Evolutionary conservation across 1,284 basidiomycete species (phyloP).

Genomic region (Cryptococcus maquisensis): DNA sequence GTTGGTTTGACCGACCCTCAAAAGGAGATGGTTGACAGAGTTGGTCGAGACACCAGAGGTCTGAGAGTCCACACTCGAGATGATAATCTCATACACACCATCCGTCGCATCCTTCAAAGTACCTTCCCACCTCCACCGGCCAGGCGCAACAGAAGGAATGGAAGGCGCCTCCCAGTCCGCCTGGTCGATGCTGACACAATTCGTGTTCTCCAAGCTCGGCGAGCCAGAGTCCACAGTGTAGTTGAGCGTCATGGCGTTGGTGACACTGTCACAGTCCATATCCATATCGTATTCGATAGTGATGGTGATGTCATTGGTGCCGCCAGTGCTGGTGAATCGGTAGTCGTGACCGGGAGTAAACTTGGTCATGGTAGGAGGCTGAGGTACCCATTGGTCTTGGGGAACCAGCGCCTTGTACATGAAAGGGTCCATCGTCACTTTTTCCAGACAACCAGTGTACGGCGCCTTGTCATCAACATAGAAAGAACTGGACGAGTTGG

Average conservation of each 20-base stretch:
- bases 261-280: slow-evolving; percentile 71
- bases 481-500: slow-evolving; percentile 61
- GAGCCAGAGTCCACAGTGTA: slow-evolving; percentile 62
- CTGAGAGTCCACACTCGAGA: slow-evolving; percentile 53
- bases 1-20: slow-evolving; percentile 67
- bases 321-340: slow-evolving; percentile 55
- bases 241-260: slow-evolving; percentile 59
- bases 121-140: slow-evolving; percentile 66
- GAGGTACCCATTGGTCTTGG: slow-evolving; percentile 59
- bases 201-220: slow-evolving; percentile 53
- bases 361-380: slow-evolving; percentile 67
- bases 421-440: slow-evolving; percentile 64
- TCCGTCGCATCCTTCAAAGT: slow-evolving; percentile 70
- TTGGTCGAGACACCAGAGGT: slow-evolving; percentile 27
- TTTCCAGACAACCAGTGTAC: slow-evolving; percentile 66
- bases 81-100: slow-evolving; percentile 68
- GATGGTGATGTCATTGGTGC: slow-evolving; percentile 63
- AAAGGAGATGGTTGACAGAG: slow-evolving; percentile 63
- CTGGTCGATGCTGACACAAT: slow-evolving; percentile 17
- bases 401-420: slow-evolving; percentile 80
- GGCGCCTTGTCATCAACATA: slow-evolving; percentile 61
- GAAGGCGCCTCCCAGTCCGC: slow-evolving; percentile 54
- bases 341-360: slow-evolving; percentile 81
- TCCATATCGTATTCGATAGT: slow-evolving; percentile 68
- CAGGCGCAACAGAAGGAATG: slow-evolving; percentile 57